Evolutionary conservation across 2,329 filamentous ascomycete genomes (phyloP), one percentile per base, ranked within the genome.

Genomic region (Graphilbum fragrans): DNA sequence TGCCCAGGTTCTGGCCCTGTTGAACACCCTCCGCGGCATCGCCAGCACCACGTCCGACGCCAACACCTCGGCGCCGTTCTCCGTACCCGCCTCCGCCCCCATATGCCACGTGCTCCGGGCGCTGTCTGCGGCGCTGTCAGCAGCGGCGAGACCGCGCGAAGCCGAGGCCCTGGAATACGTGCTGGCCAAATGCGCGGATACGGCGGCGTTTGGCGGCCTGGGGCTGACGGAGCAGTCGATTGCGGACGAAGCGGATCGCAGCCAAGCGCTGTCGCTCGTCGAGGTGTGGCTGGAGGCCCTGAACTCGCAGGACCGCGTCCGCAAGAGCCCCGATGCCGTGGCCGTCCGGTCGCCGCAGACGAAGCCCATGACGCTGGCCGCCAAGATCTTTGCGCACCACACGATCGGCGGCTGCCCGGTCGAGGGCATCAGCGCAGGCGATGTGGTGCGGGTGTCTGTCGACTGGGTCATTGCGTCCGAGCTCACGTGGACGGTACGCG

Each of bases 391-490:
- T 46, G 62, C 64, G 0, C 44, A 57, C n/a, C 64, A 67, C 48
- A 27, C 25, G 8, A 27, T 27, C 25, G 25, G 25, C 8, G 25
- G 25, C 25, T 27, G 25, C 25, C 61, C 63, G 44, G 51, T 65
- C 2, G 49, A 53, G 2, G 49, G 52, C 2, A 57, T 67, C 3
- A 45, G 46, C 25, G 50, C 62, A 1, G 64, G 64, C 0, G 59
- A 64, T 16, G 53, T 61, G 4, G 60, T 69, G 12, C 55, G 60
- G 2, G 57, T 68, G 2, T 53, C 55, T 19, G 57, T 69, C 1
- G 65, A 69, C 45, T 69, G 65, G 64, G 57, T 67, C 34, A 58
- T 68, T 44, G 61, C 65, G 3, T 62, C 58, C 4, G 65, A 69
- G 42, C 51, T 59, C 2, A 60, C 57, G 8, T 69, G 65, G 65